Evolutionary conservation across 2,329 filamentous ascomycete genomes (phyloP), one percentile per base, ranked within the genome.

Genomic region (Aspergillus sp.): DNA sequence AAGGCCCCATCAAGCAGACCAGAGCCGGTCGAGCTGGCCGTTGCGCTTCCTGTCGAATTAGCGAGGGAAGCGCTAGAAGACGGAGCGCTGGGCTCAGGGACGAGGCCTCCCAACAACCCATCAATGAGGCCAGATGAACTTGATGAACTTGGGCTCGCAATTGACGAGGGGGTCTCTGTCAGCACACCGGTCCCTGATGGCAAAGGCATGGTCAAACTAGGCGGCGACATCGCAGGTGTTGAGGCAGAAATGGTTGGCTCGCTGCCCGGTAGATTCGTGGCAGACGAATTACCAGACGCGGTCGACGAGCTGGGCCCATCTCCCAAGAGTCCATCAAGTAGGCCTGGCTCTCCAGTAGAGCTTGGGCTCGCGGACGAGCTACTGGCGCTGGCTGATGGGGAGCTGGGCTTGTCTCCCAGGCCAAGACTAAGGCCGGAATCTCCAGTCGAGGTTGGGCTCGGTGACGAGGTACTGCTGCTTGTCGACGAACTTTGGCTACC

Each of bases 1-100:
- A 40, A 33, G 12, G 37, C 25, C 10, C 25, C 25, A 26, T 12
- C 25, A 26, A 26, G 10, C 10, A 26, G 12, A 13, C 12, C 25
- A 10, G 25, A 26, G 17, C 17, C n/a, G 11, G 17, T 15, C 16
- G 19, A 14, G 19, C n/a, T 22, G 17, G n/a, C 11, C 13, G 13
- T 8, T 15, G 13, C 29, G 4, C 14, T 19, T 13, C 29, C 29
- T 10, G 22, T 12, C 5, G 24, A 5, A 14, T 32, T 17, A 16
- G 19, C 30, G n/a, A 24, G 7, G 4, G 19, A 22, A 5, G 19
- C 5, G 19, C 19, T 22, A 22, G 10, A 10, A 5, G 19, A 22
- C 19, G 19, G 19, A 22, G 19, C 5, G 10, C 19, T 22, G 19
- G 19, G 6, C 10, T 10, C 19, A 6, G 19, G 19, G 19, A 22